Base-by-base conservation (phyloP, 768 basidiomycete genomes). In the Lentinula guzmanii region DNA sequence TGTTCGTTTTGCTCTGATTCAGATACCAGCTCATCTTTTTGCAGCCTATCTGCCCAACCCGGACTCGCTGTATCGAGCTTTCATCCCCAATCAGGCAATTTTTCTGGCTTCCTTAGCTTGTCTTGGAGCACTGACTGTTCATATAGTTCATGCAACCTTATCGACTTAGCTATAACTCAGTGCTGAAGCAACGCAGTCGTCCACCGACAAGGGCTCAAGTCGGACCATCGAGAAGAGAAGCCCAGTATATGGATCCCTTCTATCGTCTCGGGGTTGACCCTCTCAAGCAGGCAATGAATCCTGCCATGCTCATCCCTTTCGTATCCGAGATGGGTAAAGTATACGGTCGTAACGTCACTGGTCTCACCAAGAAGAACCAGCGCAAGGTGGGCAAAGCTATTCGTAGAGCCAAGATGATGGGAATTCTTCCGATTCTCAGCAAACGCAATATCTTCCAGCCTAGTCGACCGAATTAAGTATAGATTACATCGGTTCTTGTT, bases 401-500 rank as follows among this genome's bases (percentile, higher is more conserved):
- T 61, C 86, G 90, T 50, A 78, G 95, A 62, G 90, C 95, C 62
- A 91, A 89, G 75, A 87, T 88, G 81, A 95, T 96, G 91, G 95
- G 95, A 43, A 70, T 93, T 61, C 83, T 96, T 58, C 90, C 93
- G 8, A 65, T 77, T 16, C 76, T 80, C 65, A 79, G 79, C 69
- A 76, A 65, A 66, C 59, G 61, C 37, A 61, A 62, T 35, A 56
- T 53, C 34, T 61, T 63, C 52, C 39, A 61, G 21, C 46, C 21
- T 21, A 3, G 18, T 48, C 6, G 21, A 21, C 8, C 3, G 11
- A 48, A 48, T 48, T 15, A 7, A n/a, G 7, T 45, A 45, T 18
- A 45, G 16, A 45, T 45, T 5, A 9, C 3, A n/a, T 21, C 21
- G 46, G n/a, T 18, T 9, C 13, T 13, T 39, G 8, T 48, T 7